Evolutionary conservation across 371 early-diverging fungal genomes (phyloP).

Genomic region (Mucor ambiguus): DNA sequence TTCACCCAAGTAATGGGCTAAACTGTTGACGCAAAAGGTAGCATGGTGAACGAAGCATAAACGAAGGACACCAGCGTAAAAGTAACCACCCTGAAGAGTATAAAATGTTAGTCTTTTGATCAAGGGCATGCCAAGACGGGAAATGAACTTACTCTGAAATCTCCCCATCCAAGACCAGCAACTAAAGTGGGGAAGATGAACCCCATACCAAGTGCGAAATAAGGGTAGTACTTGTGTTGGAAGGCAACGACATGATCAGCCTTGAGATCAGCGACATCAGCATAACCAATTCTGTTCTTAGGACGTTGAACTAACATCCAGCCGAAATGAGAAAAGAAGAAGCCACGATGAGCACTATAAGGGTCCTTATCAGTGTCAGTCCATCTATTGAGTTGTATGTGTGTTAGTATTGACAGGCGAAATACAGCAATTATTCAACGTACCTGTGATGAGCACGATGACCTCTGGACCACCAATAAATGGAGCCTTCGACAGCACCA

Average conservation of each 20-base stretch:
- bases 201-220: constrained; percentile 71
- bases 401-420: background rate
- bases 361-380: constrained; percentile 94
- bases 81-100: constrained; percentile 76
- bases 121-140: background rate
- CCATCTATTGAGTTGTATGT: constrained; percentile 29
- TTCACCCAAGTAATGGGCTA: constrained; percentile 87
- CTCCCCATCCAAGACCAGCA: constrained; percentile 89
- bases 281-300: constrained; percentile 70
- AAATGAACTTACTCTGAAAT: constrained; percentile 61
- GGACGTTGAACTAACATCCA: constrained; percentile 90
- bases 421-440: background rate
- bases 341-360: constrained; percentile 84
- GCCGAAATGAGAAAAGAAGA: constrained; percentile 87
- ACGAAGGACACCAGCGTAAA: constrained; percentile 80
- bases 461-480: constrained; percentile 85
- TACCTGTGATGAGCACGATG: constrained; percentile 94
- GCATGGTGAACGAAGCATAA: constrained; percentile 89
- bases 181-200: constrained; percentile 80
- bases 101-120: background rate
- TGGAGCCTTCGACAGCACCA: constrained; percentile 82
- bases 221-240: constrained; percentile 86
- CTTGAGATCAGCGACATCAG: constrained; percentile 86
- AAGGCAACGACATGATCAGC: constrained; percentile 74
- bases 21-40: constrained; percentile 94